Conservation (phyloP, 148 eudicot genomes). For the Rhododendron vialii region DNA sequence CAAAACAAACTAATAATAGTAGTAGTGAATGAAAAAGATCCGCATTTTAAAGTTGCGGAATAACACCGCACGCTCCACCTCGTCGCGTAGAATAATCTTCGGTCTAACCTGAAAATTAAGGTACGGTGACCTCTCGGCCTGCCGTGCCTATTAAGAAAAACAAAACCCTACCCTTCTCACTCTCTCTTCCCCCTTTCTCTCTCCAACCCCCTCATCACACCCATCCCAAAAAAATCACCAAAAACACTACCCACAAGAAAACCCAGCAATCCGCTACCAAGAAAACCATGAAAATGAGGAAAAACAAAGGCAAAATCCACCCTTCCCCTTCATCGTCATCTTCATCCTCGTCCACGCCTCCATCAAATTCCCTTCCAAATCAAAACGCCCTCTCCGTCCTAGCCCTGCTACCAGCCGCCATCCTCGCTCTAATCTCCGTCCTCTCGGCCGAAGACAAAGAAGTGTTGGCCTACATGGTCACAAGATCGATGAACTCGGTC, state of each 20-base stretch:
- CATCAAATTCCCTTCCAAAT: neutral
- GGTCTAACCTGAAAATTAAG: neutral
- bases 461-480: slow-evolving; percentile 59
- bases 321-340: slow-evolving; percentile 39
- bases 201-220: neutral
- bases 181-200: neutral
- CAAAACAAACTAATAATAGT: no score
- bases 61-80: neutral
- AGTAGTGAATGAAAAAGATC: no score
- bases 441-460: slow-evolving; percentile 58
- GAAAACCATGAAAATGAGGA: slow-evolving; percentile 42
- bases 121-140: neutral
- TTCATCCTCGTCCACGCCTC: neutral
- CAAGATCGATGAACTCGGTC: slow-evolving; percentile 41
- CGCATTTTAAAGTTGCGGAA: no score
- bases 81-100: neutral
- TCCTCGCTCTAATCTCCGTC: slow-evolving; percentile 39
- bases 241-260: neutral
- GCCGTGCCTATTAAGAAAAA: neutral
- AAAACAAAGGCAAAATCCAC: slow-evolving; percentile 70
- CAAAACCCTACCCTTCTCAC: neutral
- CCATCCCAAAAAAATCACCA: neutral
- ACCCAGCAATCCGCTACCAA: neutral
- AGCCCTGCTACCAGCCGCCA: slow-evolving; percentile 54
- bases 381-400: slow-evolving; percentile 27